Base-by-base conservation (phyloP, 2,329 filamentous ascomycete genomes). In the Apiospora kogelbergensis region DNA sequence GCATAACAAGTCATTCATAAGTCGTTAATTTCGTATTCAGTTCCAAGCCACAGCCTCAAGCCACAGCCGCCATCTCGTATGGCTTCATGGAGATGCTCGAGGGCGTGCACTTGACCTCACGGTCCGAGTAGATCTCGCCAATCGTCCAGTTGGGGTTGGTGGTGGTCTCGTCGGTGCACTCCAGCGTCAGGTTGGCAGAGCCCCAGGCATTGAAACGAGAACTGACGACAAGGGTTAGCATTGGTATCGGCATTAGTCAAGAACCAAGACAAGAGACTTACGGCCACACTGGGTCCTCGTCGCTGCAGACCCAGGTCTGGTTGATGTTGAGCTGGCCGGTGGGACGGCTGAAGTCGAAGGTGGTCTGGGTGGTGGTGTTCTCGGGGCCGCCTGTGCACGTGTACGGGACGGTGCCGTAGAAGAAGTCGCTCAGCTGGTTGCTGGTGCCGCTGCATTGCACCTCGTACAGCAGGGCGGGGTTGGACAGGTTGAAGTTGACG, bases 281-380 rank as follows among this genome's bases (percentile, higher is more conserved):
- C 79, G 81, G 80, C n/a, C n/a, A 63, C 77, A 81, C 69, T 77
- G 48, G 0, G 79, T 85, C 82, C 17, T 70, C 41, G 40, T 82
- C 81, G 60, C 73, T 71, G 76, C 85, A 88, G 10, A 71, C 73
- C 85, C 85, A 88, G 3, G 79, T 83, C 78, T 87, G 84, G 76
- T 84, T 84, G 71, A 87, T 70, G 42, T 75, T 72, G 65, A 88
- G 74, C 67, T 76, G 70, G 7, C 76, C 74, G 37, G 72, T 72
- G 4, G 82, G 77, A 15, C 79, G 74, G 74, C 74, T 80, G 71
- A 81, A 88, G 67, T 78, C 78, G 70, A 87, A 88, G 0, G 75
- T 79, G 2, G 80, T 81, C 63, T 75, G 73, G 33, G 78, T 75
- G 20, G 67, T 72, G 68, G 17, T 69, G 71, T 6, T 48, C 9